phyloP scores from a whole-genome alignment of 768 basidiomycete species.

The Postia placenta region DNA sequence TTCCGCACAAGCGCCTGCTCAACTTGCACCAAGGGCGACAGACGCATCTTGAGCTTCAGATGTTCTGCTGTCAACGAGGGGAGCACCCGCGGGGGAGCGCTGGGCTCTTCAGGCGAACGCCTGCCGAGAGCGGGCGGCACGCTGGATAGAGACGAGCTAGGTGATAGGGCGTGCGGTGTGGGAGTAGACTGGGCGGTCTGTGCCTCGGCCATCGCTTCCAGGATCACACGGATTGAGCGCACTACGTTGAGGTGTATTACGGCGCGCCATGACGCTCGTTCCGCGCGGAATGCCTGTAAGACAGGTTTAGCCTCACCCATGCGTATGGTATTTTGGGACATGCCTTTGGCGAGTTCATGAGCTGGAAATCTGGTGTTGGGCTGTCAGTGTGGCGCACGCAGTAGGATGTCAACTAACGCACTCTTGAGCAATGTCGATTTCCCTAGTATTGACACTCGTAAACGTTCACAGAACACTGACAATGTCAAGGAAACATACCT shows the following conservation, averaged over 20 bases:
- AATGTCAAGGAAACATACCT: no score
- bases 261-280: constrained; percentile 74
- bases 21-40: constrained; percentile 30
- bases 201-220: constrained; percentile 28
- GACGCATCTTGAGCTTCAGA: constrained; percentile 27
- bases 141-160: constrained; percentile 8
- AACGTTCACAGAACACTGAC: no score
- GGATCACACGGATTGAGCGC: constrained; percentile 35
- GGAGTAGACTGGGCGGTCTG: constrained; percentile 20
- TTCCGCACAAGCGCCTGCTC: constrained; percentile 29
- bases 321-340: not conserved
- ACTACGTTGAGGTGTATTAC: constrained; percentile 64
- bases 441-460: no score
- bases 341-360: constrained; percentile 49
- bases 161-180: constrained; percentile 7
- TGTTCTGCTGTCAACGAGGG: constrained; percentile 21
- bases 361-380: constrained; percentile 56
- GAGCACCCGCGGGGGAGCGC: constrained; percentile 5
- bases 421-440: constrained; percentile 35
- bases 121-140: constrained; percentile 6
- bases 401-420: no score
- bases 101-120: not conserved
- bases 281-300: constrained; percentile 49
- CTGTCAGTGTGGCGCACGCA: not conserved
- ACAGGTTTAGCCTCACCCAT: not conserved